Conservation (phyloP, 2,329 filamentous ascomycete species). For the Hypoxylon sp. region DNA sequence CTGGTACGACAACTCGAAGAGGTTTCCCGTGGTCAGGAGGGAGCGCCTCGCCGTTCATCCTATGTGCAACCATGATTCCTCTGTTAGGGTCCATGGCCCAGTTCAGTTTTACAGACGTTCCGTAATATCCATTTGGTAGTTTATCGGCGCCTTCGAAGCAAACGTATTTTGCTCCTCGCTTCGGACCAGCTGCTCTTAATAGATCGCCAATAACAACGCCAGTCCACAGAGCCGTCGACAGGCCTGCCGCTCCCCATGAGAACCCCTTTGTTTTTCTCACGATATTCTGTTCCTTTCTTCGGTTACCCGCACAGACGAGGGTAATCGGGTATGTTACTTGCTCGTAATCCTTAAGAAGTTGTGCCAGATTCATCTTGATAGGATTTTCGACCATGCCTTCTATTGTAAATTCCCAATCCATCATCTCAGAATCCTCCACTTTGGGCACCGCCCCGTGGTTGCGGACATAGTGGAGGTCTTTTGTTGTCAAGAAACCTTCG, state of each 20-base stretch:
- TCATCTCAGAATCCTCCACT: constrained; percentile 78
- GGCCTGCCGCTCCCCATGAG: constrained; percentile 89
- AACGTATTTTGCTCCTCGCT: constrained; percentile 81
- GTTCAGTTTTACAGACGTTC: constrained; percentile 87
- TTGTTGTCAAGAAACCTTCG: constrained; percentile 86
- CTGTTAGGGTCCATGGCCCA: constrained; percentile 88
- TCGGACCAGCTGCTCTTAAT: constrained; percentile 76
- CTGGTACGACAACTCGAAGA: constrained; percentile 85
- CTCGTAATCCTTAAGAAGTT: constrained; percentile 81
- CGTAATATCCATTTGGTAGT: constrained; percentile 89
- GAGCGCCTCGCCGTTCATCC: constrained; percentile 89
- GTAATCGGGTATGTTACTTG: constrained; percentile 90
- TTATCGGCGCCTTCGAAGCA: constrained; percentile 94
- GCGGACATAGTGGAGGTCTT: constrained; percentile 90
- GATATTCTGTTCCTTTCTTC: constrained; percentile 92
- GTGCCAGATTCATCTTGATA: constrained; percentile 77
- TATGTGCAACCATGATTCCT: constrained; percentile 88
- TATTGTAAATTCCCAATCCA: constrained; percentile 85
- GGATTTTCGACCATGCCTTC: constrained; percentile 88
- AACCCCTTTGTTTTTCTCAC: constrained; percentile 94
- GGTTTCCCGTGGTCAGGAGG: constrained; percentile 89
- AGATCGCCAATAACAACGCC: constrained; percentile 83
- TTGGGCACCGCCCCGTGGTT: constrained; percentile 89
- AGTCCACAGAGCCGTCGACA: constrained; percentile 91
- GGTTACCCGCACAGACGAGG: constrained; percentile 91